These are phyloP conservation scores for Grifola frondosa DNA, from an alignment of 1,284 basidiomycete genomes.

Conservation along the genomic window DNA sequence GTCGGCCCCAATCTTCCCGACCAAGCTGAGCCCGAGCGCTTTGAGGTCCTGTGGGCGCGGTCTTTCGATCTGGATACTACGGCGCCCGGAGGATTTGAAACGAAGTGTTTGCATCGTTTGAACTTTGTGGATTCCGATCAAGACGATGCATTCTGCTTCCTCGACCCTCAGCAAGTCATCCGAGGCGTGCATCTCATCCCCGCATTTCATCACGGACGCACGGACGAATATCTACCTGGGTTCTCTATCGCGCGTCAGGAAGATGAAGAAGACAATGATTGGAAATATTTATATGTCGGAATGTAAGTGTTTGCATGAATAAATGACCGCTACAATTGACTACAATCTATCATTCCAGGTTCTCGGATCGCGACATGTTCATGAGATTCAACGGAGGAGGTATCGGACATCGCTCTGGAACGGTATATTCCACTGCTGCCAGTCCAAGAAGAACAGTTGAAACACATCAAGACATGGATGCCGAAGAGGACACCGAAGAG, in stretches of 20 bases:
- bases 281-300: slow-evolving; percentile 5
- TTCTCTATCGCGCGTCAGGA: slow-evolving; percentile 19
- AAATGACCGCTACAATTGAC: neutral
- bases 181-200: slow-evolving; percentile 37
- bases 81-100: slow-evolving; percentile 15
- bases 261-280: slow-evolving; percentile 1
- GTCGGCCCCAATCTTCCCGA: slow-evolving; percentile 6
- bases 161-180: slow-evolving; percentile 36
- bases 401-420: neutral
- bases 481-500: too few species aligned
- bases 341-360: neutral
- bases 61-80: slow-evolving; percentile 30
- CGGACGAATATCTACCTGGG: slow-evolving; percentile 14
- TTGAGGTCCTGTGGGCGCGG: slow-evolving; percentile 37
- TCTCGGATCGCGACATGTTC: slow-evolving; percentile 3
- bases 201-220: slow-evolving; percentile 28
- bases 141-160: slow-evolving; percentile 37
- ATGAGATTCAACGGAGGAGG: slow-evolving; percentile 1
- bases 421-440: neutral
- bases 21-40: slow-evolving; percentile 8
- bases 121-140: slow-evolving; percentile 30
- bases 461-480: too few species aligned
- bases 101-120: slow-evolving; percentile 30
- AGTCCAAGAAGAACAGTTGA: too few species aligned
- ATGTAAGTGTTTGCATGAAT: slow-evolving; percentile 5